Base-by-base conservation (phyloP, 345 rosid species). In the Salix purpurea region DNA sequence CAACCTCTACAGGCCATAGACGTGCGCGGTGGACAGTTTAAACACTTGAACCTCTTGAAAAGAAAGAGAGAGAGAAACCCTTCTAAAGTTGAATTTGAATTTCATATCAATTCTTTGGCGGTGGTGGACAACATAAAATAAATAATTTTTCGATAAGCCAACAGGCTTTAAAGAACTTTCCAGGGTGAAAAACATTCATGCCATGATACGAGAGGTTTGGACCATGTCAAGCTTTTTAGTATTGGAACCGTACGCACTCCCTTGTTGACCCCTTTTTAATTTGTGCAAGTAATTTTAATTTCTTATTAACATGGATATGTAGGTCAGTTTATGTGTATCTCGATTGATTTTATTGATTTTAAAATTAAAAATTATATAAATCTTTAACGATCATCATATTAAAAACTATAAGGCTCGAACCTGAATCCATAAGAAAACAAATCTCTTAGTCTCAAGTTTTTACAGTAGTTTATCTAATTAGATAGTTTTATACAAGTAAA, bases 281-380 rank as follows among this genome's bases (percentile, higher is more conserved):
- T 19, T 19, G 2, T 7, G 19, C 2, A 19, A 52, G 11, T 6
- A 52, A 52, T 52, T 34, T 32, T 30, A 30, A 2, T 30, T 34
- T 34, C 4, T 34, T 34, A 34, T 4, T 34, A 4, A 4, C 5
- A 4, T 34, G 1, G 6, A 0, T 34, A 34, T 4, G 0, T 34
- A 4, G 1, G 1, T 34, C 0, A 5, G 1, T 5, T 34, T 34
- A 4, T 0, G 5, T 34, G 0, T 34, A 34, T 34, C 0, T 34
- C 0, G 0, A 34, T 34, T 34, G 5, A 34, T 34, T 34, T 34
- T 4, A 34, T 34, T 0, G 4, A 1, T 4, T 34, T 0, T 34
- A 0, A 34, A 34, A 4, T 34, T 34, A 34, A 34, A 0, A 0
- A 34, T 34, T 0, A 34, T 34, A 34, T 0, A 34, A 4, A 34